A percentile compares a stretch with the other conserved stretches of the same genome.
phyloP scores from a whole-genome alignment of 2,329 filamentous ascomycete genomes.

The Calonectria multiphialidica region DNA sequence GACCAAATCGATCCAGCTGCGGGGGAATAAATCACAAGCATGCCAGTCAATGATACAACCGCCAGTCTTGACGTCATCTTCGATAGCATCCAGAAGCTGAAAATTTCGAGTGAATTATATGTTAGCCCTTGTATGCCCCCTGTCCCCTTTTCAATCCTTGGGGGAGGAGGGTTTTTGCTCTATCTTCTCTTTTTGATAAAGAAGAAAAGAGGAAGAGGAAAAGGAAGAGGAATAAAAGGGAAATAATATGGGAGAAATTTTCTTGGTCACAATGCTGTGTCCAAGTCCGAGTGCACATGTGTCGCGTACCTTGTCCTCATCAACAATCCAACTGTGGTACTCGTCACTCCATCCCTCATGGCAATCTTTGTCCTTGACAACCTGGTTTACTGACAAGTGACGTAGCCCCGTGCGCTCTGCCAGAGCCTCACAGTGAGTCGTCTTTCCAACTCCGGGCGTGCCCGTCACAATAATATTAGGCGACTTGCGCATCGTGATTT shows the following conservation, averaged over 20 bases:
- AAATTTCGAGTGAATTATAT: background rate
- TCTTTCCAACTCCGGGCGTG: constrained; percentile 96
- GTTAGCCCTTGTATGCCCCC: constrained; percentile 19
- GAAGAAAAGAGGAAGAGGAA: too few relatives aligned
- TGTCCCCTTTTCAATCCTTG: constrained; percentile 32
- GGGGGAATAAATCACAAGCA: constrained; percentile 94
- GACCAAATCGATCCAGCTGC: constrained; percentile 94
- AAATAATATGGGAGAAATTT: too few relatives aligned
- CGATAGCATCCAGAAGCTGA: constrained; percentile 88
- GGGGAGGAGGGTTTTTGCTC: too few relatives aligned
- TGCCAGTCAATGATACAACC: constrained; percentile 98
- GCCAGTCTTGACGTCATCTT: constrained; percentile 81
- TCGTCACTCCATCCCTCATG: constrained; percentile 91
- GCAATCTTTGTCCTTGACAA: constrained; percentile 90
- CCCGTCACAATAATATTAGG: constrained; percentile 97
- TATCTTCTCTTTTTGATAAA: background rate
- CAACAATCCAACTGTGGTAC: constrained; percentile 89
- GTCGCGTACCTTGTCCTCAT: constrained; percentile 87
- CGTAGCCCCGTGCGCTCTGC: constrained; percentile 81
- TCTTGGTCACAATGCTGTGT: background rate
- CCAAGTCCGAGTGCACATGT: background rate
- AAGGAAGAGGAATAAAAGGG: too few relatives aligned
- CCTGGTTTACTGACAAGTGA: constrained; percentile 89
- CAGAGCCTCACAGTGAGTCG: constrained; percentile 87
- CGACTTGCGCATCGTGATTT: constrained; percentile 57